Base-by-base conservation (phyloP, 371 early-diverging fungal species). In the Rhizopus sp. region DNA sequence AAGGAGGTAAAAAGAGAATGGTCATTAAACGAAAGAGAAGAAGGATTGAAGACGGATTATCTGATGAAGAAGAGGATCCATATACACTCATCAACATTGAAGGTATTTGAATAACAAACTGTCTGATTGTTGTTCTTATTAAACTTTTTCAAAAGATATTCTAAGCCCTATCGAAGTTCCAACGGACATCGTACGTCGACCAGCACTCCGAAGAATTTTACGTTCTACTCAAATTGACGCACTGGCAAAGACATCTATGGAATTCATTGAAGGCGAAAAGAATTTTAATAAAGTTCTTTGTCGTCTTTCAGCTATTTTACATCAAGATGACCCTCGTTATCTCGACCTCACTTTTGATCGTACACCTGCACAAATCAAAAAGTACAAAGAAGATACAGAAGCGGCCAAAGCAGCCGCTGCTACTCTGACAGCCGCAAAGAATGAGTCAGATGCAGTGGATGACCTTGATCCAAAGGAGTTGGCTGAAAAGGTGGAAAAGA, bases 211-310 rank as follows among this genome's bases (percentile, higher is more conserved):
- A 49, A 67, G 78, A 33, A 81, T 77, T 30, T 56, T 81, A 38
- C 63, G 68, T 33, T 75, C 75, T 16, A 62, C 61, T 30, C 74
- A 81, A 53, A 75, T 81, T 17, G 75, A 75, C 39, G 64, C 65
- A 7, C 58, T 81, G 6, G 65, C 75, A 31, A 56, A 59, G 34
- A 75, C 75, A 4, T 69, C 76, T 8, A 78, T 81, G 82, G 74
- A 76, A 60, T 77, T 81, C 52, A 76, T 81, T 52, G 82, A 81
- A 57, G 63, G 67, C 10, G 82, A 81, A 59, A 78, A 73, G 63
- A 72, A 73, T 32, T 77, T 78, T 17, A 75, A 73, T 56, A 78
- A 78, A 57, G 70, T 76, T 8, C 32, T 81, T n/a, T 73, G 72
- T 49, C 73, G 77, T 40, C 63, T 81, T 7, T 66, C 75, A 34